phyloP scores from a whole-genome alignment of 2,329 filamentous ascomycete genomes.

The Aspergillus fijiensis region DNA sequence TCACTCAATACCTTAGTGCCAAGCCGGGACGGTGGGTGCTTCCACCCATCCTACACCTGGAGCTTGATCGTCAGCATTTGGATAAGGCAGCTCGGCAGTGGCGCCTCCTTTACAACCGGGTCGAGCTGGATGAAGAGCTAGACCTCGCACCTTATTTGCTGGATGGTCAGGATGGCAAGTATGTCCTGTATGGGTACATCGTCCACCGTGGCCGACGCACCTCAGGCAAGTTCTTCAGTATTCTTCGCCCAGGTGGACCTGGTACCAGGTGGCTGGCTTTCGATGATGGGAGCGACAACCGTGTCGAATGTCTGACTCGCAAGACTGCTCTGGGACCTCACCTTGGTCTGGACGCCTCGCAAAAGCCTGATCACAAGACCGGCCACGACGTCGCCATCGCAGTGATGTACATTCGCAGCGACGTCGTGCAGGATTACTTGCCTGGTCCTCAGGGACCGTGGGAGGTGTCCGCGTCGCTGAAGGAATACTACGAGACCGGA shows the following conservation, averaged over 20 bases:
- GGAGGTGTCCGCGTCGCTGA: constrained; percentile 44
- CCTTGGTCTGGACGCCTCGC: constrained; percentile 47
- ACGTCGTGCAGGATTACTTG: constrained; percentile 44
- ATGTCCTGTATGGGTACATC: constrained; percentile 60
- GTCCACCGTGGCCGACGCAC: constrained; percentile 60
- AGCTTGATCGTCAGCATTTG: constrained; percentile 58
- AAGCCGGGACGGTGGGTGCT: constrained; percentile 43
- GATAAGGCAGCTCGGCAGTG: constrained; percentile 56
- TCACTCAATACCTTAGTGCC: constrained; percentile 32
- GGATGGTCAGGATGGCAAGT: constrained; percentile 42
- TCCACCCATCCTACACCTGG: constrained; percentile 54
- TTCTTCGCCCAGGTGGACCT: constrained; percentile 58
- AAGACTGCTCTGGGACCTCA: constrained; percentile 55
- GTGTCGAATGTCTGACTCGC: constrained; percentile 57
- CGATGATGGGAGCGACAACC: constrained; percentile 55
- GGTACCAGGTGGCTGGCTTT: constrained; percentile 61
- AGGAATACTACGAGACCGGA: constrained; percentile 41
- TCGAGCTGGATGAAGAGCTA: constrained; percentile 57
- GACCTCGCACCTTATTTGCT: constrained; percentile 42
- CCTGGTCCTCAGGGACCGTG: constrained; percentile 49
- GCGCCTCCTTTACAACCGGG: constrained; percentile 56
- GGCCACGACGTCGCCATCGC: constrained; percentile 55
- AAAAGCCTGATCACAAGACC: constrained; percentile 44
- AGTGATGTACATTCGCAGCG: constrained; percentile 56
- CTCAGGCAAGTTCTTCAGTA: constrained; percentile 60